Percentiles rank a stretch among this genome's conserved stretches.
phyloP scores from a whole-genome alignment of 164 flowering plant genomes.

The Chloranthus sessilifolius region DNA sequence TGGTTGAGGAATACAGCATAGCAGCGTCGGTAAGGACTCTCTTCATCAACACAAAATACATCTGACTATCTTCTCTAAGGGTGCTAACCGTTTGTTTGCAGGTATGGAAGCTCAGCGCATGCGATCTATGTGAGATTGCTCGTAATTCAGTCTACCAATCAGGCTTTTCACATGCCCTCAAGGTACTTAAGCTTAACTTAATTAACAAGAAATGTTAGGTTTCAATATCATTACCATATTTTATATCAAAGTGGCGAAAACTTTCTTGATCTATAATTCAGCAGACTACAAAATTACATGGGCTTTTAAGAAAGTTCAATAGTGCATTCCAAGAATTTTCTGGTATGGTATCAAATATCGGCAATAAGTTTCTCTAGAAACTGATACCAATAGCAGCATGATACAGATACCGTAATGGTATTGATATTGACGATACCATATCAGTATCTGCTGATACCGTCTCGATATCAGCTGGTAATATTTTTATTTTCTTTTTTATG shows the following conservation, averaged over 20 bases:
- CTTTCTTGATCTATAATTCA: neutral
- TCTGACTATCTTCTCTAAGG: neutral
- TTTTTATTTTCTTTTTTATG: no score
- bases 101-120: constrained; percentile 96
- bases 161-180: constrained; percentile 90
- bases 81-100: constrained; percentile 20
- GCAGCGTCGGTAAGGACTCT: constrained; percentile 84
- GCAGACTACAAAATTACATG: no score
- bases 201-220: neutral
- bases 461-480: no score
- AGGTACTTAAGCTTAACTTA: constrained; percentile 39
- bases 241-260: neutral
- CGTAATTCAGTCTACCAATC: constrained; percentile 93
- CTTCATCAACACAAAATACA: neutral
- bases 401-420: no score
- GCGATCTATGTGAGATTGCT: constrained; percentile 96
- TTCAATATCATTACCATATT: neutral
- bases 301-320: no score
- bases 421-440: no score
- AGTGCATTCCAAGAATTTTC: no score
- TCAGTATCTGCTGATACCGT: no score
- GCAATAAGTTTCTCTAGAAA: no score
- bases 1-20: constrained; percentile 97
- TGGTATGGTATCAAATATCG: no score
- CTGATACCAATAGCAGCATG: no score